Evolutionary conservation across 441 rosid species (phyloP), one percentile per base, ranked within the genome.

Genomic region (Dalechampia spathulata): DNA sequence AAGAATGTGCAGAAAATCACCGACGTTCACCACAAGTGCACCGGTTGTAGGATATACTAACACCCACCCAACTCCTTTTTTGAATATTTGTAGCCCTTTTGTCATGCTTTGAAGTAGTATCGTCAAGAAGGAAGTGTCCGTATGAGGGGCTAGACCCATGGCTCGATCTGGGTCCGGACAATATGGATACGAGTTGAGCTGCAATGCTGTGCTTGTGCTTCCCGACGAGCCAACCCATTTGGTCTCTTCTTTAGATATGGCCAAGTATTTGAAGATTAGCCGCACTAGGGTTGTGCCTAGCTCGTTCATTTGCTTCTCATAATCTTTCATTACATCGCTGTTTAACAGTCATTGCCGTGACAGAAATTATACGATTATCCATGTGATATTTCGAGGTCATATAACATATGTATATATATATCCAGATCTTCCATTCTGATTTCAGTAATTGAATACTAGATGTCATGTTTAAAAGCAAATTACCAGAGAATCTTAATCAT

Each of bases 81-180:
- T 74, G 21, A 68, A 64, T 40, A 85, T 78, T 39, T 87, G 94
- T 48, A 90, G 67, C 25, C 94, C 96, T 17, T 75, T 70, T 7
- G 74, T 71, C 62, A 55, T 66, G 70, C 67, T 81, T 46, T 90
- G 96, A 71, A 75, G 69, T 17, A 90, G 71, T 54, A 87, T 74
- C 38, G 97, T 90, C 66, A 90, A 47, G 60, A 87, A 78, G 21
- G 94, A 76, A 0, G 91, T 83, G 76, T 90, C 97, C 0, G 90
- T 83, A 70, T 85, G 97, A n/a, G 94, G 80, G 0, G 94, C 81
- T 0, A 90, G 78, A 39, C 97, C 97, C 96, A 90, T 85, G 55
- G 94, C 85, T 41, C 77, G 67, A 53, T 76, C 81, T 1, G 96
- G 96, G 20, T 90, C 85, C 6, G 96, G 96, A 58, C 94, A 90